Evolutionary conservation across 1,284 basidiomycete species (phyloP), one percentile per base, ranked within the genome.

Genomic region (Ustilago shanxiensis): DNA sequence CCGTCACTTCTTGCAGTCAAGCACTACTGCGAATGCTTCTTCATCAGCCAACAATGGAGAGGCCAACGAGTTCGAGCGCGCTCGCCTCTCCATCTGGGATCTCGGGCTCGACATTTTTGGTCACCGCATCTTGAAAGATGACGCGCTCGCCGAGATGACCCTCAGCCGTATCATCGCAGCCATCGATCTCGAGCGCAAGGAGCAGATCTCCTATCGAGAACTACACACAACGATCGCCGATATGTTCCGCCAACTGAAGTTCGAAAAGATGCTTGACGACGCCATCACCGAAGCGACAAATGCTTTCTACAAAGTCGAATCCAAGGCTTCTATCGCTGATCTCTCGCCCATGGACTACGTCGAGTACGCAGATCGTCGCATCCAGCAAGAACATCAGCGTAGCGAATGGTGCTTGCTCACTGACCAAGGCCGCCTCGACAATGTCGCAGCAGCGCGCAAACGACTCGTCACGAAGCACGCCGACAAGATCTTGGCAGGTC

Each of bases 41-140:
- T 20, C 45, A 10, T 33, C 60, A 5, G 9, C 20, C 5, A 4
- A 22, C 3, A 7, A 44, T 3, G 18, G 14, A 14, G 13, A 33
- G 20, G 29, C 18, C 28, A 51, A 13, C 28, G 58, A 20, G n/a
- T 31, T 54, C 10, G 53, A 64, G 11, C 29, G 18, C 13, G 28
- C 44, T 18, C 63, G 41, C 18, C 60, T 72, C 20, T 53, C 65
- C 33, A 68, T 77, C 28, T 71, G 70, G 66, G 72, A 82, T 2
- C 72, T 83, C 9, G 66, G 71, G 45, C 62, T 82, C 24, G 79
- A 81, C 44, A 64, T 76, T 14, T 79, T 82, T 44, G 77, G 68
- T 51, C 70, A 82, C 59, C 55, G 63, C 33, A 55, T 83, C 45
- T 31, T 80, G 37, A 56, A 78, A n/a, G 74, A 80, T 37, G 61